A percentile compares a stretch with the other conserved stretches of the same genome.
These are phyloP conservation scores for Polysphondylium violaceum DNA, from an alignment of 78 protist species.

Conservation along the genomic window DNA sequence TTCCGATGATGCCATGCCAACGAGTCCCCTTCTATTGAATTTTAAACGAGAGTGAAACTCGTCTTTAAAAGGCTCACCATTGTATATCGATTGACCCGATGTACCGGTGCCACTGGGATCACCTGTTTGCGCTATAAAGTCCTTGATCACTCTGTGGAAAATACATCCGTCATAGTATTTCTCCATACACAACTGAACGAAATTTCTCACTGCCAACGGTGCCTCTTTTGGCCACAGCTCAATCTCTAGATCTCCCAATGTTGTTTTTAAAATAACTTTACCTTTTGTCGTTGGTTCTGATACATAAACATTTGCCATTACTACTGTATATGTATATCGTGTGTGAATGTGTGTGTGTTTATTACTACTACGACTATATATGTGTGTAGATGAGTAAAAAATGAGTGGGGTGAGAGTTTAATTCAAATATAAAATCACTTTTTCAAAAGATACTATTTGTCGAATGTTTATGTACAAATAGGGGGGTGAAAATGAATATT, in stretches of 20 bases:
- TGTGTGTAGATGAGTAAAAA: no score
- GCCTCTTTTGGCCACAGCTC: slow-evolving; percentile 96
- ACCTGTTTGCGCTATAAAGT: slow-evolving; percentile 95
- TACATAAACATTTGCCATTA: no score
- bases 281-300: slow-evolving; percentile 92
- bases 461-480: no score
- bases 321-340: no score
- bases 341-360: no score
- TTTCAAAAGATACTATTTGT: no score
- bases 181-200: slow-evolving; percentile 90
- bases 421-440: no score
- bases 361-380: no score
- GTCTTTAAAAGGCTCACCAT: slow-evolving; percentile 86
- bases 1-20: slow-evolving; percentile 82
- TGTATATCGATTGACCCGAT: slow-evolving; percentile 91
- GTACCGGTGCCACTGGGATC: slow-evolving; percentile 96
- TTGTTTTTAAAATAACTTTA: slow-evolving; percentile 92
- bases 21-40: slow-evolving; percentile 83
- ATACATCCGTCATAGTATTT: slow-evolving; percentile 92
- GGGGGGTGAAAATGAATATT: no score
- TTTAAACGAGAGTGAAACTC: slow-evolving; percentile 92
- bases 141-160: slow-evolving; percentile 93
- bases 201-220: slow-evolving; percentile 91
- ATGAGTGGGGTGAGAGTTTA: no score
- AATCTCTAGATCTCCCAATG: slow-evolving; percentile 91